Percentiles rank a stretch among this genome's conserved stretches.
Evolutionary conservation across 805 yeast genomes (phyloP).

Genomic region (Candida chilensis): DNA sequence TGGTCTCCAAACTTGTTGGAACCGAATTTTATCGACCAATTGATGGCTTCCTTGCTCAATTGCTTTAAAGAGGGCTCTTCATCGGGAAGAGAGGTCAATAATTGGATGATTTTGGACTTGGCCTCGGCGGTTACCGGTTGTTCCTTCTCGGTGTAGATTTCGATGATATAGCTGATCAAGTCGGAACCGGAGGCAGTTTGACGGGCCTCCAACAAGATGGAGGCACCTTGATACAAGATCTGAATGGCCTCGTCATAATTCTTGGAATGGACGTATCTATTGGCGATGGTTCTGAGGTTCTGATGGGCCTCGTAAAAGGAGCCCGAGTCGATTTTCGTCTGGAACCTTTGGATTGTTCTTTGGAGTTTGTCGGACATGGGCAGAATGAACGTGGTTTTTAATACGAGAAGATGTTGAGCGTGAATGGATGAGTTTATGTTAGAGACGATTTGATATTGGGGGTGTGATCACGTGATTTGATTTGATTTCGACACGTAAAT

Average conservation of each 20-base stretch:
- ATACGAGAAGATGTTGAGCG: no score
- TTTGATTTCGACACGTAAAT: no score
- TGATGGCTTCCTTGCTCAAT: constrained; percentile 54
- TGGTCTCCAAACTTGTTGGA: constrained; percentile 61
- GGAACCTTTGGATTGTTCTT: constrained; percentile 57
- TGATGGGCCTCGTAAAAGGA: constrained; percentile 95
- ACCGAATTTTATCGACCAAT: constrained; percentile 53
- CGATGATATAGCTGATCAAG: constrained; percentile 61
- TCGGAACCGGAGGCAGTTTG: constrained; percentile 83
- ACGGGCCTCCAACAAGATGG: constrained; percentile 54
- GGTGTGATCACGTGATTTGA: no score
- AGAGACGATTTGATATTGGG: no score
- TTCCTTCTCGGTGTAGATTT: constrained; percentile 48
- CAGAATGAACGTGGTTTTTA: no score
- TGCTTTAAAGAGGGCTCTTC: constrained; percentile 44
- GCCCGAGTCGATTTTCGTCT: constrained; percentile 52
- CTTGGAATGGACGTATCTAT: constrained; percentile 66
- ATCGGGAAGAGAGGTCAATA: constrained; percentile 34
- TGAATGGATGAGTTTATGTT: no score
- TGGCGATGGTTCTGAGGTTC: constrained; percentile 82
- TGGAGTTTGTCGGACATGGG: constrained; percentile 42
- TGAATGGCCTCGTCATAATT: constrained; percentile 67
- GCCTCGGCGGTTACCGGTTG: constrained; percentile 29
- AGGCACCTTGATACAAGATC: constrained; percentile 62
- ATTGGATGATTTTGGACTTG: constrained; percentile 36